These are phyloP conservation scores for Annulohypoxylon nitens DNA, from an alignment of 495 filamentous ascomycete species.

Conservation along the genomic window DNA sequence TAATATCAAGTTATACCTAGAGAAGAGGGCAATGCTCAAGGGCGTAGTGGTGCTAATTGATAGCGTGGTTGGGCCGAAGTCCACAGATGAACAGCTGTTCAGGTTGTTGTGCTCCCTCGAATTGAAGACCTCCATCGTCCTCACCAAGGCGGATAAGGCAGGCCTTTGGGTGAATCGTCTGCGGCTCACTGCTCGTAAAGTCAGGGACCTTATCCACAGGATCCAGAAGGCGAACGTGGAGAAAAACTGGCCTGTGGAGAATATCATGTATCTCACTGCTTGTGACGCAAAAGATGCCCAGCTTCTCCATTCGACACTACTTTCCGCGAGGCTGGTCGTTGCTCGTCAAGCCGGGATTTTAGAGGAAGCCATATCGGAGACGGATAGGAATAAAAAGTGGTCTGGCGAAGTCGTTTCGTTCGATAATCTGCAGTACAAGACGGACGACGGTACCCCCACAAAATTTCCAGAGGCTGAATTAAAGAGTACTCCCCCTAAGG, in stretches of 20 bases:
- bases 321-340: constrained; percentile 56
- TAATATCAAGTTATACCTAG: constrained; percentile 88
- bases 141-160: constrained; percentile 83
- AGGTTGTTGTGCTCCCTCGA: constrained; percentile 69
- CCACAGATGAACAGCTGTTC: constrained; percentile 75
- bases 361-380: constrained; percentile 41
- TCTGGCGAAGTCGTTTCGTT: constrained; percentile 49
- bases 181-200: constrained; percentile 51
- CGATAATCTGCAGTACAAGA: constrained; percentile 43
- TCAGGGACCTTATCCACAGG: constrained; percentile 54
- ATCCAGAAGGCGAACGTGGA: constrained; percentile 50
- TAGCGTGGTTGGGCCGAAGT: constrained; percentile 82
- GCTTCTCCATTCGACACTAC: constrained; percentile 46
- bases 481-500: not conserved
- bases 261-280: constrained; percentile 63
- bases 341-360: constrained; percentile 57
- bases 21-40: constrained; percentile 76
- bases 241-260: constrained; percentile 60
- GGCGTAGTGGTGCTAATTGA: constrained; percentile 89
- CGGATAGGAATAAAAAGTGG: constrained; percentile 42
- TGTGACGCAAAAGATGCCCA: constrained; percentile 53
- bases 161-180: constrained; percentile 49
- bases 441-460: not conserved
- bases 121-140: constrained; percentile 80
- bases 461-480: not conserved